Evolutionary conservation across 352 stramenopile genomes (phyloP), one percentile per base, ranked within the genome.

Genomic region (Blastocystis sp.): DNA sequence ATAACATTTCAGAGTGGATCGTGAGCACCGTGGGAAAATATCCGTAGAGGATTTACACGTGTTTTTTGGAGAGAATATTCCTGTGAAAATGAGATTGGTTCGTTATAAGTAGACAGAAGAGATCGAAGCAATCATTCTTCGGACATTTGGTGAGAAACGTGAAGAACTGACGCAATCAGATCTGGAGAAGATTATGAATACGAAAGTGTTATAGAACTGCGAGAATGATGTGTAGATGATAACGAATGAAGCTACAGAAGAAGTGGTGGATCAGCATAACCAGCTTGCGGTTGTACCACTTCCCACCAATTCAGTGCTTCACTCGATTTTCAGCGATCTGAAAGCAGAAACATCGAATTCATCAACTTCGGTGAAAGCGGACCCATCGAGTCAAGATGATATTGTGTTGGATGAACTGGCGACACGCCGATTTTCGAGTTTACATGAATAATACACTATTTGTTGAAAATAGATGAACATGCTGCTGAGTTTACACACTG

Each of bases 121-220:
- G 37, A 81, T 81, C 24, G 39, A 63, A 39, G 43, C 20, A 4
- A 81, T 65, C 7, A 81, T 81, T 39, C 24, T 47, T 45, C 45
- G 55, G 45, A 64, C 70, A 5, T 81, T 81, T 41, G 50, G 50
- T 18, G 70, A 81, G 70, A 63, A 81, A 47, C 43, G 50, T 7
- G 45, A 81, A 13, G 43, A 39, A 26, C 37, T 81, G 43, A 81
- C 70, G 30, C 37, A 81, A 20, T 18, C 9, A 3, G 70, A 81
- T 63, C 34, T 81, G 70, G 70, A 81, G 37, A 63, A 64, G n/a
- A 81, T 81, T n/a, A 81, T 81, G 70, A 81, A 81, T 41, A 81
- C 70, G 50, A 81, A 65, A 26, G 59, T 68, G 59, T 16, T 16
- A 37, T 34, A 1, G 24, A 37, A 24, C 2, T 26, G 59, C 26